These are phyloP conservation scores for Vigna hirtella DNA, from an alignment of 306 rosid genomes.

Conservation along the genomic window DNA sequence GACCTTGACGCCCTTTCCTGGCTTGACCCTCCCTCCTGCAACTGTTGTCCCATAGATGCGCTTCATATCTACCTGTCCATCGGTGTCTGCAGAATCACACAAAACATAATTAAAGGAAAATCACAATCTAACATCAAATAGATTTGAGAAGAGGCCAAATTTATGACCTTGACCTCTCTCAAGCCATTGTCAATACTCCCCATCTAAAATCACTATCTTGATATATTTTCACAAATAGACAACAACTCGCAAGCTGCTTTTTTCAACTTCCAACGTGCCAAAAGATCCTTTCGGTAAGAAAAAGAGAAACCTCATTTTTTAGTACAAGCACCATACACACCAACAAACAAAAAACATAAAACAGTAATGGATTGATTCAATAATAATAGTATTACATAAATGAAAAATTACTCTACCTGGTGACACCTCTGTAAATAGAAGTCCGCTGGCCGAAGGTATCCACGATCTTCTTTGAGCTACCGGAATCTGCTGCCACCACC, in stretches of 20 bases:
- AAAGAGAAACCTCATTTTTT: constrained; percentile 4
- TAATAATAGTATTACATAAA: neutral
- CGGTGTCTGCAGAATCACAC: constrained; percentile 64
- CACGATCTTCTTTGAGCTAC: constrained; percentile 64
- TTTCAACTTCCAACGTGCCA: constrained; percentile 23
- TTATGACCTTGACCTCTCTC: constrained; percentile 35
- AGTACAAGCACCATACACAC: neutral
- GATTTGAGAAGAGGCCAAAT: constrained; percentile 28
- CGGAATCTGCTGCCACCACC: constrained; percentile 50
- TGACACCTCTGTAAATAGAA: constrained; percentile 97
- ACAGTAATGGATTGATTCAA: neutral
- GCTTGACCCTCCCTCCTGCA: constrained; percentile 99
- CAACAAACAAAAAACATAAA: neutral
- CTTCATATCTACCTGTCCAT: constrained; percentile 99
- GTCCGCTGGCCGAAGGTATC: constrained; percentile 97
- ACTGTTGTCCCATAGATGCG: constrained; percentile 99
- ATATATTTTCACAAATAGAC: constrained; percentile 37
- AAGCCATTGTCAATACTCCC: constrained; percentile 5
- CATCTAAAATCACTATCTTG: constrained; percentile 32
- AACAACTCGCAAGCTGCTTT: constrained; percentile 4
- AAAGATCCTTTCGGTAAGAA: constrained; percentile 27
- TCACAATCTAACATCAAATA: neutral
- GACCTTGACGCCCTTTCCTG: constrained; percentile 99
- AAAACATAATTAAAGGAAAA: neutral
- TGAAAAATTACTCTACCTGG: constrained; percentile 58